A percentile compares a stretch with the other conserved stretches of the same genome.
phyloP scores from a whole-genome alignment of 257 asterid species.

The Ilex asprella region DNA sequence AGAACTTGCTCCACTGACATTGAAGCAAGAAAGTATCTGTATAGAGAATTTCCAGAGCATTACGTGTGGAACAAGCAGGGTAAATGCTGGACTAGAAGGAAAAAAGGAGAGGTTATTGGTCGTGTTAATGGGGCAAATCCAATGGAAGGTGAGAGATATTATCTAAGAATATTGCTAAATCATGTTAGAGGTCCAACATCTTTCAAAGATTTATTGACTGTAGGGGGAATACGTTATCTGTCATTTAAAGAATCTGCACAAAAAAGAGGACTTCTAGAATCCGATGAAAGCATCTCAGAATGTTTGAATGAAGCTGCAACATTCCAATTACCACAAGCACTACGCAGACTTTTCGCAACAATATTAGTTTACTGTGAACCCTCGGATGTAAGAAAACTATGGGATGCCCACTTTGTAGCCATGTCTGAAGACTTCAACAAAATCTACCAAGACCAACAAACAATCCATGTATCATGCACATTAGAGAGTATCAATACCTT shows the following conservation, averaged over 20 bases:
- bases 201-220: background rate
- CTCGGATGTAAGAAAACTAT: background rate
- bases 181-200: constrained; percentile 1
- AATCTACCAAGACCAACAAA: background rate
- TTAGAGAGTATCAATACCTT: background rate
- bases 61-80: background rate
- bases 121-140: background rate
- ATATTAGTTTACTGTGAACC: background rate
- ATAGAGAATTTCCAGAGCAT: background rate
- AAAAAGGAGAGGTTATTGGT: background rate
- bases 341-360: constrained; percentile 4
- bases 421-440: constrained; percentile 6
- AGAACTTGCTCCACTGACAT: background rate
- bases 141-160: background rate
- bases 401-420: constrained; percentile 6
- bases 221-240: background rate
- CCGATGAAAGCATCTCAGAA: constrained; percentile 2
- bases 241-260: constrained; percentile 11
- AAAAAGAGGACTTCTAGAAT: constrained; percentile 15
- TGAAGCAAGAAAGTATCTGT: background rate
- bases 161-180: background rate
- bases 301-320: constrained; percentile 2
- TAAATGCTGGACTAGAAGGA: no score
- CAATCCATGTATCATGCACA: no score
- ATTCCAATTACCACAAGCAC: constrained; percentile 8